Percentiles rank a stretch among this genome's conserved stretches.
Evolutionary conservation across 2,329 filamentous ascomycete species (phyloP).

Genomic region (Monosporascus sp.): DNA sequence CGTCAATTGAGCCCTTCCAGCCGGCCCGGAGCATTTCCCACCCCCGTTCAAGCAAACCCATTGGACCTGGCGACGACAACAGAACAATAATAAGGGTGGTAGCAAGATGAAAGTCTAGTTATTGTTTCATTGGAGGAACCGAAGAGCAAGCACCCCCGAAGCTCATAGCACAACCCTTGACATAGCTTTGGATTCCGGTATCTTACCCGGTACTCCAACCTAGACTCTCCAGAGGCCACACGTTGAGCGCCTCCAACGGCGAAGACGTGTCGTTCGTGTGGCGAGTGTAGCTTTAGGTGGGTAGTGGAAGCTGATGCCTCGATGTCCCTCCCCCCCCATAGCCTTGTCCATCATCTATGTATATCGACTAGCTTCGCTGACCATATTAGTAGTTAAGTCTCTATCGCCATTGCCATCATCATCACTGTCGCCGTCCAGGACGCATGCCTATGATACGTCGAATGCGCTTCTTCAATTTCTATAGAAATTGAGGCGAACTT

Average conservation of each 20-base stretch:
- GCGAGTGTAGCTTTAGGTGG: background rate
- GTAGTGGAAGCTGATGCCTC: background rate
- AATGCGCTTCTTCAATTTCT: background rate
- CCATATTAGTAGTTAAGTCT: background rate
- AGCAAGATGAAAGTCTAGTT: background rate
- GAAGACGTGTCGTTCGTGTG: background rate
- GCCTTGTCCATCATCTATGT: background rate
- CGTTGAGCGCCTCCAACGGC: no score
- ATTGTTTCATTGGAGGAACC: background rate
- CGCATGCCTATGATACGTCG: background rate
- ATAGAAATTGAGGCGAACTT: background rate
- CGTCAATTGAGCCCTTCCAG: background rate
- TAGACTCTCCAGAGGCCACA: no score
- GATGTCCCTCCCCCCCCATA: background rate
- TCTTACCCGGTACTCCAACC: no score
- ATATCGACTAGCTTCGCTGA: background rate
- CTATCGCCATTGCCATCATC: background rate
- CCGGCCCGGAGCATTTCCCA: background rate
- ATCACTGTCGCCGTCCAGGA: no score
- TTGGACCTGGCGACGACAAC: background rate
- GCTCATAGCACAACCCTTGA: background rate
- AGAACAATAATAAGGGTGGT: background rate
- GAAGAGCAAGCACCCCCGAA: background rate
- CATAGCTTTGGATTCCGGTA: no score
- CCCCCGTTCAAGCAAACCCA: background rate